Base-by-base conservation (phyloP, 129 eudicot species). In the Heracleum sosnowskyi region DNA sequence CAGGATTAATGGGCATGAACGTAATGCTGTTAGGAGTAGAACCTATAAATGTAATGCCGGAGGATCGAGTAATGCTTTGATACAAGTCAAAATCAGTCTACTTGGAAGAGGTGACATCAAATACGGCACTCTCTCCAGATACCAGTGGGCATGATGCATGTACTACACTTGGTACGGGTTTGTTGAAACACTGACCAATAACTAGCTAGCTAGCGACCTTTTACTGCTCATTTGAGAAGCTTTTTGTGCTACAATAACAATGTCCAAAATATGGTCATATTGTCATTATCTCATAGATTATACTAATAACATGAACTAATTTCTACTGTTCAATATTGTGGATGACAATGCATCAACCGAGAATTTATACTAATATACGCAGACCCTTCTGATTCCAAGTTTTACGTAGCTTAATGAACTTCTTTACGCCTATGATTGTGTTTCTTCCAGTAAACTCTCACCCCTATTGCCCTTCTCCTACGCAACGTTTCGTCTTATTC, bases 121-220 rank as follows among this genome's bases (percentile, higher is more conserved):
- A 22, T 2, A 22, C 33, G 34, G 51, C 8, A 39, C 76, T 72
- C 33, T 29, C 35, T 40, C 35, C n/a, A 69, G 5, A 20, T 40
- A 39, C 35, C 76, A 29, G 26, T 44, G 77, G 26, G 57, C 77
- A 41, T 41, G 11, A 66, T 73, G 76, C 9, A 37, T 28, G 77
- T 74, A 74, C 77, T 44, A 28, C 77, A 74, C 77, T 28, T 44
- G 36, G 77, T 73, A 73, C 77, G 77, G 77, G 36, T 44, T 44
- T 44, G 57, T 42, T 44, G 60, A 44, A 44, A 41, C 49, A 26
- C 15, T 74, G 76, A 42, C 57, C 76, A 11, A 42, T 37, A 34
- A 22, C 46, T 55, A 0, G 36, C 36, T 29, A 68, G 51, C 35
- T 69, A 68, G 51, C 35, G 35, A 69, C 74, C 42, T 69, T 69